Evolutionary conservation across 192 early-diverging fungal genomes (phyloP).

Genomic region (Bifiguratus adelaidae): DNA sequence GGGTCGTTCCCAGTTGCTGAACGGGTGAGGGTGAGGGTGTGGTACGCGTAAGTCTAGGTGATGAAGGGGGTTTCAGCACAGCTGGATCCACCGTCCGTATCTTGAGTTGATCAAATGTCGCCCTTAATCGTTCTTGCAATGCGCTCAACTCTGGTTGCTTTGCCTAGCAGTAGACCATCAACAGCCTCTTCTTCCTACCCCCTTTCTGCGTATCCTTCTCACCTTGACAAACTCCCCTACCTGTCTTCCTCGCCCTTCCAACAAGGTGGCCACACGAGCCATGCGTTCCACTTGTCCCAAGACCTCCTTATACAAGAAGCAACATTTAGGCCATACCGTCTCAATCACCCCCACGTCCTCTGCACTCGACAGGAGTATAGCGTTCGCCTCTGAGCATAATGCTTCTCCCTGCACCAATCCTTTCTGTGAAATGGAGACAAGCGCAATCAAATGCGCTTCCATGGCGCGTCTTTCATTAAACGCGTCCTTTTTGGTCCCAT

Average conservation of each 20-base stretch:
- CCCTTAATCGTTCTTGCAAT: slow-evolving; percentile 8
- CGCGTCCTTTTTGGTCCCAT: slow-evolving; percentile 2
- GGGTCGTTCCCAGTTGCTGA: background rate
- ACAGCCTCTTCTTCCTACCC: too few relatives aligned
- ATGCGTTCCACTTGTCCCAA: slow-evolving; percentile 8
- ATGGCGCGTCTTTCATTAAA: slow-evolving; percentile 2
- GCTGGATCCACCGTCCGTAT: slow-evolving; percentile 8
- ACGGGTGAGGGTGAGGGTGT: background rate
- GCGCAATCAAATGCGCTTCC: slow-evolving; percentile 17
- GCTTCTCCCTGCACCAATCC: slow-evolving; percentile 11
- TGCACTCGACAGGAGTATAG: slow-evolving; percentile 5
- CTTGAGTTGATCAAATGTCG: slow-evolving; percentile 14
- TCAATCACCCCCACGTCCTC: slow-evolving; percentile 13
- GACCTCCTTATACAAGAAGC: slow-evolving; percentile 17
- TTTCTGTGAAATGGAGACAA: slow-evolving; percentile 17
- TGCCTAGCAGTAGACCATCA: too few relatives aligned
- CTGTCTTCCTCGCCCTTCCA: slow-evolving; percentile 1
- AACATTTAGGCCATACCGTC: slow-evolving; percentile 13
- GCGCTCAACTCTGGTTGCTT: slow-evolving; percentile 7
- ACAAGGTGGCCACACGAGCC: slow-evolving; percentile 10
- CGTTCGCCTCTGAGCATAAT: slow-evolving; percentile 15
- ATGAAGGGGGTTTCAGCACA: slow-evolving; percentile 1
- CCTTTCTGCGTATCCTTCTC: background rate
- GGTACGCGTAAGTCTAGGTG: background rate
- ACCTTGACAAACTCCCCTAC: slow-evolving; percentile 10